Base-by-base conservation (phyloP, 1,139 yeast genomes). In the Kurtzmaniella quercitrusa region DNA sequence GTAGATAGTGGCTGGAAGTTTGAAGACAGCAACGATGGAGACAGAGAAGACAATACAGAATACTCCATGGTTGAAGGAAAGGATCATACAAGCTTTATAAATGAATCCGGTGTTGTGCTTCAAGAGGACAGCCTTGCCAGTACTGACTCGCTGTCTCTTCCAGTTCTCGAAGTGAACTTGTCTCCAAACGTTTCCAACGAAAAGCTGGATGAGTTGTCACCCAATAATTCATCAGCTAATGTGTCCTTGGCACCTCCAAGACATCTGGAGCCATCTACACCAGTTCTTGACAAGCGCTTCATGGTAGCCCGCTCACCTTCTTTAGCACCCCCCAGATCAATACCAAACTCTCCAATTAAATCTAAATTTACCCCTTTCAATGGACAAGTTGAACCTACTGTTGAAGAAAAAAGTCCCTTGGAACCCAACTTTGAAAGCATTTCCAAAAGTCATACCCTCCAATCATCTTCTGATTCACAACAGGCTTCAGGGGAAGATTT, bases 11-110 rank as follows among this genome's bases (percentile, higher is more conserved):
- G 63, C 37, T 70, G 75, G 75, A 68, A 66, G 50, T 58, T 66
- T 39, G 74, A 69, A 47, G 70, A 68, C 42, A 68, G 73, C 42
- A 62, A 68, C 45, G 75, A 70, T 51, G 76, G 75, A 14, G 76
- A 70, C 41, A 57, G 61, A 37, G 76, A 70, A 51, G 76, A 70
- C 46, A 70, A 70, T 48, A 71, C 65, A 42, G 67, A 63, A 15
- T 48, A 45, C 37, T 61, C 68, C 5, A 51, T 36, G 8, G 18
- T 15, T 14, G 36, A 31, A 31, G 18, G 11, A 4, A 14, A 14
- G 10, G 18, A 31, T 9, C 6, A 31, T 9, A 31, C 36, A 3
- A 18, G 14, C 10, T 12, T 14, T 3, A 18, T 9, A 3, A 18
- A 14, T 31, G 36, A 31, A 9, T 14, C 11, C 10, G 6, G 11